Conservation (phyloP, 768 basidiomycete species). For the Suillus fuscotomentosus region DNA sequence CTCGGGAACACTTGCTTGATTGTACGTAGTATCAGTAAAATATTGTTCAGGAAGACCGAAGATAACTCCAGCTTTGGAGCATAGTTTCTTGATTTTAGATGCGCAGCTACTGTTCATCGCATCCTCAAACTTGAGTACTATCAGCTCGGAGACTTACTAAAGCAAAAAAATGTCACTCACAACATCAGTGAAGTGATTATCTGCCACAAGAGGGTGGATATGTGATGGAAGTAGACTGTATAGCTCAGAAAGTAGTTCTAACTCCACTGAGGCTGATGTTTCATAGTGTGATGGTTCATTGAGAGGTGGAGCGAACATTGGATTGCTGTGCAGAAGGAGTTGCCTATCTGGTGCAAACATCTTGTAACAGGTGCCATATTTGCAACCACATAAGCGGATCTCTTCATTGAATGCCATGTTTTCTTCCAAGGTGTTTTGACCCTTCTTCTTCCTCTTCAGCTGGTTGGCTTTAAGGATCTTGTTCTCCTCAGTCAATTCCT, state of each 20-base stretch:
- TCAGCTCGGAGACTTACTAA: too few species aligned
- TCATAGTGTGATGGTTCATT: not conserved
- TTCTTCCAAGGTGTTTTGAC: not conserved
- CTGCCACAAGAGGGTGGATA: too few species aligned
- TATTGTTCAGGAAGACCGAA: constrained; percentile 1
- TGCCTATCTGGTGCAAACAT: not conserved
- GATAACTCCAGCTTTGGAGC: not conserved
- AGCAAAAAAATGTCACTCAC: too few species aligned
- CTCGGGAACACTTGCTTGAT: not conserved
- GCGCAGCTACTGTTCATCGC: not conserved
- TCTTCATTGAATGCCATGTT: not conserved
- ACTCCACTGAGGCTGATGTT: too few species aligned
- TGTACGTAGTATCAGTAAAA: not conserved
- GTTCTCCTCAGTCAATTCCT: constrained; percentile 8
- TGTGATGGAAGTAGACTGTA: not conserved
- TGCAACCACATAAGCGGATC: not conserved
- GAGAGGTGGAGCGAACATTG: not conserved
- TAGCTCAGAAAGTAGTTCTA: not conserved
- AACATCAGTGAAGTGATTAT: too few species aligned
- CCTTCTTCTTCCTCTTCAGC: constrained; percentile 1
- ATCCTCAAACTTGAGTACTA: not conserved
- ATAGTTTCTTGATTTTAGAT: constrained; percentile 1
- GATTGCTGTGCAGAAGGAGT: not conserved
- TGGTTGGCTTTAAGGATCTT: constrained; percentile 2
- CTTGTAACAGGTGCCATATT: not conserved